Conservation (phyloP, 371 early-diverging fungal genomes). For the Rhizopus microsporus region DNA sequence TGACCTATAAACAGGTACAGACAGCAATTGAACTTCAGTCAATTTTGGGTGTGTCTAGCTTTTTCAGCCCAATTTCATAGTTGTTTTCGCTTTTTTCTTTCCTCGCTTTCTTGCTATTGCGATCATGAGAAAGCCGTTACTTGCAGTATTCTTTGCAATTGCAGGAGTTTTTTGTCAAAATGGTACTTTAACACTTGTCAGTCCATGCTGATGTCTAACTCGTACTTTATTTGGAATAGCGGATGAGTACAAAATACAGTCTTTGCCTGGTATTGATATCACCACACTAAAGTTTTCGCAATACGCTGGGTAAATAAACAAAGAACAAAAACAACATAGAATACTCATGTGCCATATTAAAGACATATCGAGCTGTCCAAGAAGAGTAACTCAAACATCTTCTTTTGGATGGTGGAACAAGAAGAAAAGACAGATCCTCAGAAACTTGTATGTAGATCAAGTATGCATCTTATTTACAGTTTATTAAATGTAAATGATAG, state of each 20-base stretch:
- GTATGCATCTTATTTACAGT: background rate
- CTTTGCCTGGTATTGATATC: slow-evolving; percentile 54
- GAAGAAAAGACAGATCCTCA: slow-evolving; percentile 28
- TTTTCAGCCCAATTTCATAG: background rate
- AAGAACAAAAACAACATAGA: background rate
- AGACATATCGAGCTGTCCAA: slow-evolving; percentile 51
- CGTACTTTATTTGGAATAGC: slow-evolving; percentile 23
- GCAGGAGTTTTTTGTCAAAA: slow-evolving; percentile 10
- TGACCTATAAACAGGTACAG: no score
- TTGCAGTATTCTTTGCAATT: slow-evolving; percentile 10
- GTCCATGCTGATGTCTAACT: background rate
- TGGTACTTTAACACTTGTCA: slow-evolving; percentile 7
- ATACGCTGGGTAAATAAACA: slow-evolving; percentile 62
- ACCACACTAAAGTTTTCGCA: slow-evolving; percentile 42
- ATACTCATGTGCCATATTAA: slow-evolving; percentile 1
- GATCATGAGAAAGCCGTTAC: slow-evolving; percentile 4
- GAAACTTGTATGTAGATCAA: slow-evolving; percentile 32
- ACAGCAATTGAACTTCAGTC: no score
- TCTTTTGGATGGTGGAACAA: slow-evolving; percentile 60
- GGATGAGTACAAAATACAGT: slow-evolving; percentile 57
- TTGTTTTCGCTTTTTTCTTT: slow-evolving; percentile 1
- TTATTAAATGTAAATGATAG: slow-evolving; percentile 37
- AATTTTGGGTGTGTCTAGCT: no score
- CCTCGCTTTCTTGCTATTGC: background rate
- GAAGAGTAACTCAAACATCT: slow-evolving; percentile 46